phyloP scores from a whole-genome alignment of 768 basidiomycete genomes.

The Trametes villosa region DNA sequence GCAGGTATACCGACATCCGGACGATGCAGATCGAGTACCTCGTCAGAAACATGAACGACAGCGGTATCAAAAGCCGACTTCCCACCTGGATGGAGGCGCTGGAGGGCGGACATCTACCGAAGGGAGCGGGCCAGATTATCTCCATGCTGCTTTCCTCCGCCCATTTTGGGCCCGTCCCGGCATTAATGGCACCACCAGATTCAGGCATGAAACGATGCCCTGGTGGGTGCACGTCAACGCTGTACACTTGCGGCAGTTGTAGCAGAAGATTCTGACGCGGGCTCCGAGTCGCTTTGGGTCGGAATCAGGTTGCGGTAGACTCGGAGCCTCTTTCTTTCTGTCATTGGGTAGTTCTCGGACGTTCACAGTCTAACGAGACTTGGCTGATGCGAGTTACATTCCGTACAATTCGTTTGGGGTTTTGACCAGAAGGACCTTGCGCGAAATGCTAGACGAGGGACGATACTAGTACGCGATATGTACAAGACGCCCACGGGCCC shows the following conservation, averaged over 20 bases:
- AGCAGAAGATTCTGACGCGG: background rate
- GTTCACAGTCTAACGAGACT: no score
- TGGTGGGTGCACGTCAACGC: background rate
- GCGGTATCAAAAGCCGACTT: background rate
- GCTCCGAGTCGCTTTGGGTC: background rate
- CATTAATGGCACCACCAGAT: background rate
- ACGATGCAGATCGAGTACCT: conserved; percentile 11
- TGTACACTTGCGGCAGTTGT: background rate
- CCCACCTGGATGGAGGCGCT: conserved; percentile 1
- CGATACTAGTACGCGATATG: no score
- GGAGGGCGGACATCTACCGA: background rate
- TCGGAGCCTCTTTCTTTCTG: no score
- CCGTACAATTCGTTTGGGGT: no score
- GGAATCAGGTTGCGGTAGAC: no score
- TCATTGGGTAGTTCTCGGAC: no score
- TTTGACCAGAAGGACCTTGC: no score
- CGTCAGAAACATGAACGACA: background rate
- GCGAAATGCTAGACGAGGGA: no score
- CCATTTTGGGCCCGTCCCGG: no score
- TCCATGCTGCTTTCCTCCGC: background rate
- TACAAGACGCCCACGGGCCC: no score
- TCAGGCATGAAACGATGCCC: background rate
- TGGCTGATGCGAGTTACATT: no score
- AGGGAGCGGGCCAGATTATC: background rate
- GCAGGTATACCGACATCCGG: conserved; percentile 10